Percentiles rank a stretch among this genome's conserved stretches.
Conservation (phyloP, 2,329 filamentous ascomycete genomes). For the Scedosporium boydii region DNA sequence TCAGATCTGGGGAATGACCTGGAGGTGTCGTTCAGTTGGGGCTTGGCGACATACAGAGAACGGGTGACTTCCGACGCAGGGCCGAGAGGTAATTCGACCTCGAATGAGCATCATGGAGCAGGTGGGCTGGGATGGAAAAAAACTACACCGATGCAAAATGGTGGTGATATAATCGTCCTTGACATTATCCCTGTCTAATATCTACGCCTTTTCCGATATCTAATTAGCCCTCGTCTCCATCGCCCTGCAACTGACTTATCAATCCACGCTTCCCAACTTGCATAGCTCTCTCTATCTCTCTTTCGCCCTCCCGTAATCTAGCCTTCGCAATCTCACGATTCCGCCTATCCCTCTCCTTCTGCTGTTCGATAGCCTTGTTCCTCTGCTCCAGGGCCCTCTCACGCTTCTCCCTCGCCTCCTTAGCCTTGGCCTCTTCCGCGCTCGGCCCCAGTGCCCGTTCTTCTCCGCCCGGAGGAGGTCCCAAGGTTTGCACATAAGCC, state of each 20-base stretch:
- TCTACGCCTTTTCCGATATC: not conserved
- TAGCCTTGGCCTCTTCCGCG: conserved; percentile 37
- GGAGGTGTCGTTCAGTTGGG: too few relatives aligned
- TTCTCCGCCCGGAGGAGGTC: conserved; percentile 41
- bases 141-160: too few relatives aligned
- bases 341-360: conserved; percentile 49
- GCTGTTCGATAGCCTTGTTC: conserved; percentile 51
- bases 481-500: conserved; percentile 55
- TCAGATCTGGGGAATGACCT: too few relatives aligned
- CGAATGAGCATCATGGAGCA: too few relatives aligned
- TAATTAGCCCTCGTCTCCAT: not conserved
- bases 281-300: conserved; percentile 60
- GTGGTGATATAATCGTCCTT: too few relatives aligned
- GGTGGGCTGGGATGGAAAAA: too few relatives aligned
- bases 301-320: conserved; percentile 54
- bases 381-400: conserved; percentile 59
- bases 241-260: conserved; percentile 44
- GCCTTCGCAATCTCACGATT: conserved; percentile 53
- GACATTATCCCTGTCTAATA: too few relatives aligned
- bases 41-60: too few relatives aligned
- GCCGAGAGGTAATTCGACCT: too few relatives aligned
- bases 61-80: too few relatives aligned
- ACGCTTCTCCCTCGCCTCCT: conserved; percentile 45
- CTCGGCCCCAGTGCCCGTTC: conserved; percentile 32
- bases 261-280: conserved; percentile 57